Evolutionary conservation across 306 rosid species (phyloP).

Genomic region (Cucurbita maxima): DNA sequence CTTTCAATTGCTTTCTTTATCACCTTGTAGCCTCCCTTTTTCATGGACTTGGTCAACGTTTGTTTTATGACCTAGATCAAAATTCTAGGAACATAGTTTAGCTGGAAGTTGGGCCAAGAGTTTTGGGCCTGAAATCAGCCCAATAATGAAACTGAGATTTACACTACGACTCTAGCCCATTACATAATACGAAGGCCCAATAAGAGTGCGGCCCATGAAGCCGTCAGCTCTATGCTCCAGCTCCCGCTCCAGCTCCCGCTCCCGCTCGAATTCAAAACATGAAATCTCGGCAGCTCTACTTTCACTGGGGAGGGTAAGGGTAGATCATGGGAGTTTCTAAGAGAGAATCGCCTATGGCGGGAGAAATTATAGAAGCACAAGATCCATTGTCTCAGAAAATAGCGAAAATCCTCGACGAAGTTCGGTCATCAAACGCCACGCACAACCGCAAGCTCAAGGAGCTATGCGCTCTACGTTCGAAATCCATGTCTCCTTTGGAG

Average conservation of each 20-base stretch:
- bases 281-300: background rate
- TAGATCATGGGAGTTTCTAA: slow-evolving; percentile 5
- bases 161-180: background rate
- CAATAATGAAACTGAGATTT: background rate
- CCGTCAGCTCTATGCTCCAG: background rate
- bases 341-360: slow-evolving; percentile 17
- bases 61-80: background rate
- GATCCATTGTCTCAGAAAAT: slow-evolving; percentile 30
- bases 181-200: background rate
- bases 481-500: slow-evolving; percentile 19
- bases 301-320: background rate
- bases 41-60: slow-evolving; percentile 16
- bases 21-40: slow-evolving; percentile 36
- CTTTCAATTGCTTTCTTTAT: slow-evolving; percentile 48
- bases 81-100: background rate
- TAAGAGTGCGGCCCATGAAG: background rate
- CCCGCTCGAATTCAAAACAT: slow-evolving; percentile 3
- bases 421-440: slow-evolving; percentile 50
- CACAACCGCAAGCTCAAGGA: slow-evolving; percentile 90
- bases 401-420: slow-evolving; percentile 50
- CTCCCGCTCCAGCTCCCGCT: slow-evolving; percentile 13
- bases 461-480: slow-evolving; percentile 45
- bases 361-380: slow-evolving; percentile 15
- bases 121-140: background rate
- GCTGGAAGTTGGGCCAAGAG: background rate